Conservation (phyloP, 2,329 filamentous ascomycete species). For the Lithohypha guttulata region DNA sequence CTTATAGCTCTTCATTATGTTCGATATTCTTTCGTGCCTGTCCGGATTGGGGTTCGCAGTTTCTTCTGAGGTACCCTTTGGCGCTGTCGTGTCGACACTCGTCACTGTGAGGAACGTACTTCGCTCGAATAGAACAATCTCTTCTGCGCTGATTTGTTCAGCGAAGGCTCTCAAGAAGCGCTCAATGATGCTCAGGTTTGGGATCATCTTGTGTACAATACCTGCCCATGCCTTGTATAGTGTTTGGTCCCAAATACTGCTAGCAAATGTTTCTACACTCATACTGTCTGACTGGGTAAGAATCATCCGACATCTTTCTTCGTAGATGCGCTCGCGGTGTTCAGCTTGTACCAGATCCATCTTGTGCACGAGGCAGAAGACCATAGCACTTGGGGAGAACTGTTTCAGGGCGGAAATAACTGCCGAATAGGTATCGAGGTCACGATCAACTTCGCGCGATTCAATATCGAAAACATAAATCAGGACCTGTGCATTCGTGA, state of each 20-base stretch:
- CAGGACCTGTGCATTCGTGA: conserved; percentile 67
- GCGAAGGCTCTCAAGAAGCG: conserved; percentile 72
- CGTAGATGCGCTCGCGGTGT: conserved; percentile 69
- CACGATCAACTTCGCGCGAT: conserved; percentile 83
- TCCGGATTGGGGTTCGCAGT: conserved; percentile 78
- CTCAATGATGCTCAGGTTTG: conserved; percentile 81
- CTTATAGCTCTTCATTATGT: conserved; percentile 98
- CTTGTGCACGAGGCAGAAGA: conserved; percentile 96
- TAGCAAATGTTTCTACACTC: conserved; percentile 78
- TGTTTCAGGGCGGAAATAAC: conserved; percentile 83
- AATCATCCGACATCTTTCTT: conserved; percentile 69
- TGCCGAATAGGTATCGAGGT: conserved; percentile 82
- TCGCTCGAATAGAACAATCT: conserved; percentile 87
- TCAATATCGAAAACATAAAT: conserved; percentile 99
- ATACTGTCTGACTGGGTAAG: conserved; percentile 62
- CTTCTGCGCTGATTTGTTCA: conserved; percentile 78
- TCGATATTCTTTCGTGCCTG: conserved; percentile 86
- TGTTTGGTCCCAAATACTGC: conserved; percentile 97
- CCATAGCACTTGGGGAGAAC: conserved; percentile 67
- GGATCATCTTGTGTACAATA: conserved; percentile 96
- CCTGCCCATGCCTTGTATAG: conserved; percentile 97
- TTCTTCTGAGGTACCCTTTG: conserved; percentile 33
- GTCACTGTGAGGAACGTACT: conserved; percentile 96
- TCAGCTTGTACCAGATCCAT: conserved; percentile 87
- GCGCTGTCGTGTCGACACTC: conserved; percentile 51